Conservation (phyloP, 495 filamentous ascomycete genomes). For the Neurospora sp. region DNA sequence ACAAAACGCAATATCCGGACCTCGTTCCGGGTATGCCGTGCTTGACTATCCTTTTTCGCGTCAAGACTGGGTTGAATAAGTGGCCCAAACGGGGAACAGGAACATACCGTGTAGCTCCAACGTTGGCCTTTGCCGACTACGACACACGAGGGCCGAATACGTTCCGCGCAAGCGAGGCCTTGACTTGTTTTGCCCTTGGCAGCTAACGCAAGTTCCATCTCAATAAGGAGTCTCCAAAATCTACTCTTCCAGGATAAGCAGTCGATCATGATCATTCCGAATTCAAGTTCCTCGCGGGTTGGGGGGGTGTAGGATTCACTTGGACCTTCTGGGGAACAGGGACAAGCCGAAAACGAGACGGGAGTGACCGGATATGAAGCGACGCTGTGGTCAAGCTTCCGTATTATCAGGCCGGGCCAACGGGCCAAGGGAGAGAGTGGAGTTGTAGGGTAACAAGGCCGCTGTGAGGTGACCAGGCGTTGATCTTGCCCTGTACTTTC, state of each 20-base stretch:
- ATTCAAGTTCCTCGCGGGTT: not conserved
- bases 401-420: constrained; percentile 5
- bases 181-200: not conserved
- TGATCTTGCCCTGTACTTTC: not conserved
- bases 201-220: not conserved
- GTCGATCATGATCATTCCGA: not conserved
- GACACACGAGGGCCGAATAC: not conserved
- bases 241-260: not conserved
- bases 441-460: constrained; percentile 12
- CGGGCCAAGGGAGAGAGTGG: constrained; percentile 1
- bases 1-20: constrained; percentile 11
- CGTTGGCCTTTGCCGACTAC: not conserved
- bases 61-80: constrained; percentile 3
- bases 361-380: not conserved
- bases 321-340: not conserved
- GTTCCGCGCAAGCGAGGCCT: not conserved
- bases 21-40: constrained; percentile 9
- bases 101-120: not conserved
- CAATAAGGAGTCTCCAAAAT: not conserved
- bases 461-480: constrained; percentile 8
- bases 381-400: not conserved
- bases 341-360: not conserved
- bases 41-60: not conserved
- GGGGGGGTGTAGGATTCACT: not conserved
- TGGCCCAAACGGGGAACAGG: not conserved